A percentile compares a stretch with the other conserved stretches of the same genome.
Evolutionary conservation across 495 filamentous ascomycete species (phyloP).

Genomic region (Saxispiralis lemnorum): DNA sequence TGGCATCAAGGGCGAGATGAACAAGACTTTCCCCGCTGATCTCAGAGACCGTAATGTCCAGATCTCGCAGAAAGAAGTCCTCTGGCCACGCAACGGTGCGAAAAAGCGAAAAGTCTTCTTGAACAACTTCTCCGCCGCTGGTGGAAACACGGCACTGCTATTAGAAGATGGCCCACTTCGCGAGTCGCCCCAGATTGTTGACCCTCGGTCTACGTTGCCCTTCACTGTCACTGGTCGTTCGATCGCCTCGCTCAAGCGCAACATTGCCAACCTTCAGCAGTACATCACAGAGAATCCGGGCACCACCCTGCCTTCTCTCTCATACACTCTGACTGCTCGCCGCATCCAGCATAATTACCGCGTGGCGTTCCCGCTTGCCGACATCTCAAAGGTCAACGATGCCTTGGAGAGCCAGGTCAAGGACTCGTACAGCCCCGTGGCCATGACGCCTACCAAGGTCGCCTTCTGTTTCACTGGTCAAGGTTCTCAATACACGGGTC

Average conservation of each 20-base stretch:
- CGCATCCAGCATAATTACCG: slow-evolving; percentile 32
- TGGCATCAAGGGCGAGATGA: slow-evolving; percentile 70
- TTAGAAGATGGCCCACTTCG: slow-evolving; percentile 35
- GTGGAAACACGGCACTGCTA: slow-evolving; percentile 30
- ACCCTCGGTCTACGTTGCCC: slow-evolving; percentile 33
- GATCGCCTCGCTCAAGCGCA: slow-evolving; percentile 37
- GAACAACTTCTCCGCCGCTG: slow-evolving; percentile 30
- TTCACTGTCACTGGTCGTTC: slow-evolving; percentile 38
- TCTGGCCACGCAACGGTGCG: slow-evolving; percentile 45
- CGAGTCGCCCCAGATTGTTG: slow-evolving; percentile 29
- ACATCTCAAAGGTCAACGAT: slow-evolving; percentile 25
- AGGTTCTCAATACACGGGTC: slow-evolving; percentile 38
- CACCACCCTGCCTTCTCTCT: slow-evolving; percentile 24
- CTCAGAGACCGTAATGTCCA: slow-evolving; percentile 59
- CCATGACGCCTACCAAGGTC: slow-evolving; percentile 29
- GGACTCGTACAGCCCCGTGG: slow-evolving; percentile 28
- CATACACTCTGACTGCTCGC: slow-evolving; percentile 29
- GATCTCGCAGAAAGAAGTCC: slow-evolving; percentile 40
- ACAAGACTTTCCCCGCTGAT: slow-evolving; percentile 67
- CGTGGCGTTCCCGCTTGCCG: slow-evolving; percentile 22
- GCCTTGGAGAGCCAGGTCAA: slow-evolving; percentile 24
- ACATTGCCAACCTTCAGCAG: slow-evolving; percentile 32
- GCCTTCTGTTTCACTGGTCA: slow-evolving; percentile 38
- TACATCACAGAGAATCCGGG: slow-evolving; percentile 35
- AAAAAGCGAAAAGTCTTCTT: slow-evolving; percentile 43